Base-by-base conservation (phyloP, 129 eudicot species). In the Chrysanthemum seticuspe region DNA sequence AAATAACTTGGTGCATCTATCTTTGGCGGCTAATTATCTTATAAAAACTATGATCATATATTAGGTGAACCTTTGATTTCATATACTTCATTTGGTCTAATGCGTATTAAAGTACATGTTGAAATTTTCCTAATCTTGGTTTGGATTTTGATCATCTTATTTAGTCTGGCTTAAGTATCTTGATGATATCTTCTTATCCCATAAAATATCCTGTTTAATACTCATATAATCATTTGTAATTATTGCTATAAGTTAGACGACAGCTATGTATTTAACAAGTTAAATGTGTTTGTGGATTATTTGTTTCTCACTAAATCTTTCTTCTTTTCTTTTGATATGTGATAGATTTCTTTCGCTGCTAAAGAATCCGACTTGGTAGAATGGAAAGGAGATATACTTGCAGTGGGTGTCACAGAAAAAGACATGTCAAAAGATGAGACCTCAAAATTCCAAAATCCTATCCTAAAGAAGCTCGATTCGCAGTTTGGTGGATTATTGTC, bases 351-450 rank as follows among this genome's bases (percentile, higher is more conserved):
- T 8, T 84, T 95, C 74, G 83, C 89, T 31, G 99, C 92, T 34
- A 90, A 95, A 90, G 99, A 90, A 67, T 71, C 85, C 45, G 90
- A 90, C 73, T 83, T 85, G 81, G 65, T 80, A 34, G 97, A 88
- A 85, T 95, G 99, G 99, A 95, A 90, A 82, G 99, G 97, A 55
- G 99, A 90, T 75, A 78, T 90, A 40, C 97, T 95, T n/a, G 99
- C 97, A 2, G 89, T 95, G 1, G 99, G 97, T 64, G 94, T 88
- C 58, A 76, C 91, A 16, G 97, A 95, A 76, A 88, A 88, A 78
- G 97, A 95, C 83, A 65, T 88, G 94, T 70, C 77, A 15, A 90
- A 83, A 81, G 97, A 95, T 56, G 89, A 80, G 25, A 81, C 85
- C 76, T 79, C 84, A 40, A 88, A 95, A 68, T 95, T 95, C 80